Base-by-base conservation (phyloP, 257 asterid genomes). In the Ajuga chamaepitys region DNA sequence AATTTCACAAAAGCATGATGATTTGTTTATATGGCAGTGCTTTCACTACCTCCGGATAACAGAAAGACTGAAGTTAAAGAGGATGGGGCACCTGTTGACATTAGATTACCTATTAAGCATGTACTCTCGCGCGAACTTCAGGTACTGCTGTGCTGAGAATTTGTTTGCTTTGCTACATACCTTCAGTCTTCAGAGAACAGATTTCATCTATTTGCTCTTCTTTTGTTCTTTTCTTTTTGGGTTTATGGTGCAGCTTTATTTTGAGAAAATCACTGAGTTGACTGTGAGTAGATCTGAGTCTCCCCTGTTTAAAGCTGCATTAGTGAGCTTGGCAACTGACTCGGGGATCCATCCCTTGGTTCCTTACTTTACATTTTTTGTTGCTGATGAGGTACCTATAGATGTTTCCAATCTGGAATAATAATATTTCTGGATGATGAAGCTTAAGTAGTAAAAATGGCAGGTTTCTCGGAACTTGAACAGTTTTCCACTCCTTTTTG, bases 261-360 rank as follows among this genome's bases (percentile, higher is more conserved):
- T 90, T 79, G 99, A 90, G 79, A 94, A 94, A 77, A 81, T 94
- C 68, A 88, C 96, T 0, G 99, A 94, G 81, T 87, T 94, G 74
- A 84, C 88, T 28, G 74, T 83, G 63, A 79, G 81, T 67, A 83
- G 78, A 79, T 85, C 96, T 1, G 95, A 83, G 70, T 83, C 97
- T 46, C 70, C 74, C 56, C 88, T 90, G 61, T 88, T 90, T 70
- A 94, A 86, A 68, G 81, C 82, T 79, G 96, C 97, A 58, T 70
- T 94, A 54, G 77, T 64, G 78, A 94, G 96, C 88, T 82, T 94
- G 87, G 90, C 97, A 75, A 88, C 99, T 67, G 97, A 90, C 78
- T 88, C 99, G 1, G 99, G 99, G 64, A 88, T 94, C 52, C 99
- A 94, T 77, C 97, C 97, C 41, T 73, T 94, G 72, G 97, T 94